Evolutionary conservation across 2,329 filamentous ascomycete species (phyloP), one percentile per base, ranked within the genome.

Genomic region (Dendryphion nanum): DNA sequence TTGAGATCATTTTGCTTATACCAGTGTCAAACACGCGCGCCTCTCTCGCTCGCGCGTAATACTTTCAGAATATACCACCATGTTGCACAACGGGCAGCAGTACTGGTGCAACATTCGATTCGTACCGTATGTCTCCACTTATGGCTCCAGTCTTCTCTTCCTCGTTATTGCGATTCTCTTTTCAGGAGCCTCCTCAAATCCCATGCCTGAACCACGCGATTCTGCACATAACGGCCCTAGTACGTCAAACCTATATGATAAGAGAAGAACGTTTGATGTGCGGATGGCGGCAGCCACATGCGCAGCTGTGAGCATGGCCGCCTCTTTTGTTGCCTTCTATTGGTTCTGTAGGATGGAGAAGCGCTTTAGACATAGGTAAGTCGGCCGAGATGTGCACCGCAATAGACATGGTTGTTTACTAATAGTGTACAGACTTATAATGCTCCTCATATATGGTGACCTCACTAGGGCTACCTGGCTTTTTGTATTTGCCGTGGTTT

Each of bases 301-400:
- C 31, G 63, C 69, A 2, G 49, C 69, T 1, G 42, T 81, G 47
- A 86, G 83, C 50, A 67, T 86, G 20, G 37, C 74, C 3, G 71
- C 78, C 8, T 76, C 76, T 0, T 51, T 80, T 5, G 56, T 78
- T 19, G 74, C 81, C 2, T 75, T 84, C 28, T 85, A 83, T 65
- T 89, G 83, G 81, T 89, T 90, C 56, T 69, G 79, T 40, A 75
- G 79, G 45, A 89, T 89, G 83, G 76, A 79, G 48, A 77, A 84
- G 54, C 81, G 76, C 46, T 90, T 89, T 61, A 78, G 86, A 31
- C 84, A 89, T 59, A 80, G 83, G 81, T 83, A 68, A 67, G 78
- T 45, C 23, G 23, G n/a, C n/a, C n/a, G 23, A n/a, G 23, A 10
- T 26, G 23, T n/a, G n/a, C n/a, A n/a, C 23, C n/a, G 3, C n/a